phyloP scores from a whole-genome alignment of 2,329 filamentous ascomycete species.

The Teratosphaeriaceae sp. region DNA sequence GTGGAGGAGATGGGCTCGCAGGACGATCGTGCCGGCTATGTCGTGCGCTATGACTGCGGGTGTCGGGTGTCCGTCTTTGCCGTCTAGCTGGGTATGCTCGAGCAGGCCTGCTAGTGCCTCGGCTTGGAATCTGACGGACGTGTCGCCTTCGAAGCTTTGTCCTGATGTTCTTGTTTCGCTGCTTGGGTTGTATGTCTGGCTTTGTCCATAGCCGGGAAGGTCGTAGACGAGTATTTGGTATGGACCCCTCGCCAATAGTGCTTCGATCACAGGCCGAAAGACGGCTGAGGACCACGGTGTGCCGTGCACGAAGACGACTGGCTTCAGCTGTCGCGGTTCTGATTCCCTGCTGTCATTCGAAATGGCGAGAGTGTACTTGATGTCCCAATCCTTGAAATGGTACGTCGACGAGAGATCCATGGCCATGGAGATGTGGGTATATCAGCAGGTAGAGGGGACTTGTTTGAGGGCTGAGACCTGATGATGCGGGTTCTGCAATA shows the following conservation, averaged over 20 bases:
- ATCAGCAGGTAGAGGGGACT: too few species aligned
- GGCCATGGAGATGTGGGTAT: too few species aligned
- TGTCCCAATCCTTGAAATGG: too few species aligned
- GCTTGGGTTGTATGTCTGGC: slow-evolving; percentile 21
- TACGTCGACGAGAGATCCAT: too few species aligned
- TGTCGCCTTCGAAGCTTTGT: slow-evolving; percentile 26
- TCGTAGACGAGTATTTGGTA: slow-evolving; percentile 41
- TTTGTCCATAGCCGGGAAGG: slow-evolving; percentile 40
- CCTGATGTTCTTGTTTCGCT: slow-evolving; percentile 11
- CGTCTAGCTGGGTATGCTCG: slow-evolving; percentile 25
- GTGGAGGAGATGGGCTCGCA: slow-evolving; percentile 36
- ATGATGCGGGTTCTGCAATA: too few species aligned
- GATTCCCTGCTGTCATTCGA: too few species aligned
- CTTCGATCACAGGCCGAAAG: slow-evolving; percentile 32
- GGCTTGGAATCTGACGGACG: slow-evolving; percentile 34
- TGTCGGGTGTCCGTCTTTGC: slow-evolving; percentile 6
- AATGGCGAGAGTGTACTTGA: too few species aligned
- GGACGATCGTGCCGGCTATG: slow-evolving; percentile 36
- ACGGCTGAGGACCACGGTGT: slow-evolving; percentile 43
- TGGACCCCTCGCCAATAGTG: slow-evolving; percentile 25
- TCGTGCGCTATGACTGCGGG: slow-evolving; percentile 42
- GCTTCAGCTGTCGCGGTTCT: too few species aligned
- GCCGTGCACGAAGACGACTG: slow-evolving; percentile 42
- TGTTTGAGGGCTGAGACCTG: too few species aligned
- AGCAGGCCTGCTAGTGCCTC: slow-evolving; percentile 35